phyloP scores from a whole-genome alignment of 371 early-diverging fungal species.

The Mortierella sp. region DNA sequence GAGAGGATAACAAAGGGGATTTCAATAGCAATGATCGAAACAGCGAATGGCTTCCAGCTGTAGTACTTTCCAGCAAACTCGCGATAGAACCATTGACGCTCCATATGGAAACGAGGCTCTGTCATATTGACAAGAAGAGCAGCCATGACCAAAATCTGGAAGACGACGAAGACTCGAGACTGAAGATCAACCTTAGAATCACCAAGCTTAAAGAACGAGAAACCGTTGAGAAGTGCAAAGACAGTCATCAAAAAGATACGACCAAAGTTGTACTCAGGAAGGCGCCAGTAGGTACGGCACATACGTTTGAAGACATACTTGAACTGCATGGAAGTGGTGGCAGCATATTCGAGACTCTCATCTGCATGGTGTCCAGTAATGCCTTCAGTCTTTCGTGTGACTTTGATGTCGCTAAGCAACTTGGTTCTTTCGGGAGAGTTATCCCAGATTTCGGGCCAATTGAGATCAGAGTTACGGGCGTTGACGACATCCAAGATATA shows the following conservation, averaged over 20 bases:
- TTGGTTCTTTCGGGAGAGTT: slow-evolving; percentile 56
- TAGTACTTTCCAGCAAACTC: slow-evolving; percentile 81
- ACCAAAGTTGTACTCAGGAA: slow-evolving; percentile 77
- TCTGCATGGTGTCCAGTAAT: not conserved
- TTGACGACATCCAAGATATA: slow-evolving; percentile 79
- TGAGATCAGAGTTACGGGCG: slow-evolving; percentile 71
- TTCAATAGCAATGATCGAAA: slow-evolving; percentile 69
- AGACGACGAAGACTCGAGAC: slow-evolving; percentile 80
- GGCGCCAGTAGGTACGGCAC: slow-evolving; percentile 75
- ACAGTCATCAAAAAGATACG: slow-evolving; percentile 66
- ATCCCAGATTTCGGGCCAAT: slow-evolving; percentile 77
- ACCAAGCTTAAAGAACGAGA: slow-evolving; percentile 79
- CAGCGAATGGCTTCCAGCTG: slow-evolving; percentile 75
- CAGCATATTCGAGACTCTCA: slow-evolving; percentile 45
- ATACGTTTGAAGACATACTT: slow-evolving; percentile 74
- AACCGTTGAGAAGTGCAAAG: slow-evolving; percentile 77
- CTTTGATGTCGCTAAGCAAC: slow-evolving; percentile 30
- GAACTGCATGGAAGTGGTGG: slow-evolving; percentile 54
- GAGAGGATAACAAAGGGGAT: slow-evolving; percentile 71
- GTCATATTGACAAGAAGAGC: slow-evolving; percentile 78
- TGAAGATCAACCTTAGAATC: slow-evolving; percentile 71
- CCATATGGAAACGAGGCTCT: slow-evolving; percentile 80
- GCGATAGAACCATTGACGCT: slow-evolving; percentile 78
- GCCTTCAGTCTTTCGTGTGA: slow-evolving; percentile 20
- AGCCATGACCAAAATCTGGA: slow-evolving; percentile 73